Evolutionary conservation across 257 asterid species (phyloP).

Genomic region (Linaria vulgaris): DNA sequence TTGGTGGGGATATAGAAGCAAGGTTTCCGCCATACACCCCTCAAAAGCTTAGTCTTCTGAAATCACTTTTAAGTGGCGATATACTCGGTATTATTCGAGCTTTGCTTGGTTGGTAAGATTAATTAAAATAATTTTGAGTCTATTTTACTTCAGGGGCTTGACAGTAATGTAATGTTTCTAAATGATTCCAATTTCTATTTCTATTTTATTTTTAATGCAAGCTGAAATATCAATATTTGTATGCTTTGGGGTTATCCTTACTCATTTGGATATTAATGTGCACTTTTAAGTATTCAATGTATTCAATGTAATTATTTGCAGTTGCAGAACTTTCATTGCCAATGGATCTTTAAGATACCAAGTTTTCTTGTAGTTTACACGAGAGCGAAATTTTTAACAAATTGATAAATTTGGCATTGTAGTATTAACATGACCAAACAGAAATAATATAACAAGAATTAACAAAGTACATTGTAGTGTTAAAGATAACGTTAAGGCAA

Average conservation of each 20-base stretch:
- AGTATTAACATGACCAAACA: too few species aligned
- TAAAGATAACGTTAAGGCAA: too few species aligned
- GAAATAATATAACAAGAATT: too few species aligned
- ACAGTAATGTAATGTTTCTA: slow-evolving; percentile 23
- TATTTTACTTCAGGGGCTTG: slow-evolving; percentile 2
- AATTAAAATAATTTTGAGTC: not conserved
- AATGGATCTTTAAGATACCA: too few species aligned
- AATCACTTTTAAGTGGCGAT: slow-evolving; percentile 61
- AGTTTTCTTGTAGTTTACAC: too few species aligned
- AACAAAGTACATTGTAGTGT: too few species aligned
- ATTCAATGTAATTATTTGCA: not conserved
- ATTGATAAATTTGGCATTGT: too few species aligned
- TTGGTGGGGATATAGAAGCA: slow-evolving; percentile 64
- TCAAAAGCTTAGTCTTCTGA: slow-evolving; percentile 53
- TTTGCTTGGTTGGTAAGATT: slow-evolving; percentile 60
- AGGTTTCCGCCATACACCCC: slow-evolving; percentile 88
- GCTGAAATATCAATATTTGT: slow-evolving; percentile 13
- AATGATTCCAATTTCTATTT: slow-evolving; percentile 3
- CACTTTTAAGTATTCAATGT: not conserved
- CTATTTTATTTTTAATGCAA: slow-evolving; percentile 11
- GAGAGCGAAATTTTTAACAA: too few species aligned
- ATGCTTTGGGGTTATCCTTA: not conserved
- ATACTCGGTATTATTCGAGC: slow-evolving; percentile 57
- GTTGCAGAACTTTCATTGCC: too few species aligned
- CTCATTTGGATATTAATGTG: slow-evolving; percentile 17